Evolutionary conservation across 2,329 filamentous ascomycete species (phyloP), one percentile per base, ranked within the genome.

Genomic region (Drechslerella dactyloides): DNA sequence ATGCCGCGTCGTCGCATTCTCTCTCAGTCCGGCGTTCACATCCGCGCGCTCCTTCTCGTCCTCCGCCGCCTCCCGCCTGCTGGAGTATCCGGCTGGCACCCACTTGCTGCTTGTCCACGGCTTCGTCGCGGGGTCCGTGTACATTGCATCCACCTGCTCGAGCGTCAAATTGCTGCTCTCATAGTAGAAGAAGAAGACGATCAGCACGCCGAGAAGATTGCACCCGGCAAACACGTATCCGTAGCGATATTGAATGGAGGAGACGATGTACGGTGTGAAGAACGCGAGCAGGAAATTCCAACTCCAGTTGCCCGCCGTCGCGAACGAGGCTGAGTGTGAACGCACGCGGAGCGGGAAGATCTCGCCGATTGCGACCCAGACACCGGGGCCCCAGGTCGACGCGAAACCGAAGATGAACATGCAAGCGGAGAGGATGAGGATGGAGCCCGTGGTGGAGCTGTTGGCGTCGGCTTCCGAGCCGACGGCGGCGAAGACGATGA

Each of bases 101-200:
- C 84, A 90, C 73, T 83, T 80, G 51, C 81, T 78, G 75, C 85
- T 88, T 81, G 86, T 84, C 81, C 85, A 85, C 0, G 89, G 87
- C 74, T 81, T 85, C 17, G 90, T 86, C 24, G 81, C 37, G 1
- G 57, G 81, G 55, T 88, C 82, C 37, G 90, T 82, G 74, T 91
- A 92, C 87, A 90, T 90, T 53, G 86, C 88, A 76, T 93, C 90
- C 62, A 93, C 89, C 78, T 93, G 89, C 80, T 93, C 90, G 1
- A 93, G 83, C 0, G 86, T 87, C 4, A 89, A 85, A 58, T 88
- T 89, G 77, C 90, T 87, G 51, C 85, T 87, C 78, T 93, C 90
- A 63, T 89, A 86, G 58, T 92, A 84, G 78, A 91, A 91, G 80
- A 93, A 90, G 81, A 89, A 93, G 30, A 92, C 88, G 11, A 91